phyloP scores from a whole-genome alignment of 495 filamentous ascomycete genomes.

The Haplographium delicatum region DNA sequence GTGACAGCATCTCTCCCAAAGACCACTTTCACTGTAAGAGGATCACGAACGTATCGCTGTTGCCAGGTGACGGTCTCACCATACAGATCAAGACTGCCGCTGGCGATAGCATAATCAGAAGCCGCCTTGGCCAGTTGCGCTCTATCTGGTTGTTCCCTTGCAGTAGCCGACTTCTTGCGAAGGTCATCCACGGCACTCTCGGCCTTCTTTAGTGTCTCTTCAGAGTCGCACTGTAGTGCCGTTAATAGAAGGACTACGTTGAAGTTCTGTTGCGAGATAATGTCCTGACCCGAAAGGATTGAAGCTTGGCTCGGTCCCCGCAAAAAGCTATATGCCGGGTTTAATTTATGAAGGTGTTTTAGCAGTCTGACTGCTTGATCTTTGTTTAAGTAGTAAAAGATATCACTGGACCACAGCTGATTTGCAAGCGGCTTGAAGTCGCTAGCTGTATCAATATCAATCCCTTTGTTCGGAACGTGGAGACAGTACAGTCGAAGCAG shows the following conservation, averaged over 20 bases:
- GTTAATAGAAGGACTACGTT: constrained; percentile 20
- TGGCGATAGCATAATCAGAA: constrained; percentile 27
- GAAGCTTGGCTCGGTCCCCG: not conserved
- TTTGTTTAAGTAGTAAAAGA: constrained; percentile 16
- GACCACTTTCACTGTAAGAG: constrained; percentile 22
- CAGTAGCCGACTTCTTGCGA: constrained; percentile 21
- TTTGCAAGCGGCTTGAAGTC: constrained; percentile 15
- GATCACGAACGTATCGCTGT: constrained; percentile 30
- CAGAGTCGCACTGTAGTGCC: constrained; percentile 5
- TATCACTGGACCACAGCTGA: constrained; percentile 16
- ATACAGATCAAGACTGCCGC: constrained; percentile 25
- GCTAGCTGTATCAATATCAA: constrained; percentile 19
- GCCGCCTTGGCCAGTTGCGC: constrained; percentile 26
- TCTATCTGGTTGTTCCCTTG: constrained; percentile 24
- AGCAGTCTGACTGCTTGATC: constrained; percentile 20
- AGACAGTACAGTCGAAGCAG: constrained; percentile 25
- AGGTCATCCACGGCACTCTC: constrained; percentile 12
- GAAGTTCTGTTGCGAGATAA: constrained; percentile 15
- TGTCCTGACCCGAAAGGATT: constrained; percentile 1
- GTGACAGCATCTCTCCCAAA: constrained; percentile 16
- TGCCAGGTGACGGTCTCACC: constrained; percentile 25
- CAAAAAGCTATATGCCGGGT: constrained; percentile 20
- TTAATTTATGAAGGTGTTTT: constrained; percentile 6
- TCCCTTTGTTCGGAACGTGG: constrained; percentile 17
- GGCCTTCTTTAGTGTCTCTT: constrained; percentile 14